Evolutionary conservation across 78 protist genomes (phyloP).

Genomic region (Dictyostelium intermedium): DNA sequence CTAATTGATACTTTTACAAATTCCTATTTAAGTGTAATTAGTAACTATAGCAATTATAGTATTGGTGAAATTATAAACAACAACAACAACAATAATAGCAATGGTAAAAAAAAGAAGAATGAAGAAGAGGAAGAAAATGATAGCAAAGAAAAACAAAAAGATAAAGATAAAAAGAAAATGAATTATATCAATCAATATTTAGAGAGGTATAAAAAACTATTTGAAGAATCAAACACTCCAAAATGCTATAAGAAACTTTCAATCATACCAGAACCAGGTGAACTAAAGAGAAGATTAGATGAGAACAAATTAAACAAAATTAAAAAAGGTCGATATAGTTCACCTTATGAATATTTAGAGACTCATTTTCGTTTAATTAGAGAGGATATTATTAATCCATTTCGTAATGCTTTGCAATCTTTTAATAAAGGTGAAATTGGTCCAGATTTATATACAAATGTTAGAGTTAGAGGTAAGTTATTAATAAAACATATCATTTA

Average conservation of each 20-base stretch:
- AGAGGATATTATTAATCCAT: conserved; percentile 62
- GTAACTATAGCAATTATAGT: not conserved
- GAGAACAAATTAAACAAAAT: not conserved
- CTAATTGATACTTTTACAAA: not conserved
- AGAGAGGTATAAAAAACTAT: not conserved
- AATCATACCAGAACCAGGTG: conserved; percentile 6
- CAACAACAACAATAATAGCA: not conserved
- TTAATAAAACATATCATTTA: too few relatives aligned
- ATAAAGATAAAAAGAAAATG: not conserved
- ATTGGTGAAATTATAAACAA: not conserved
- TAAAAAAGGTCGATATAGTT: not conserved
- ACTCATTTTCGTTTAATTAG: conserved; percentile 59
- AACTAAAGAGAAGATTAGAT: not conserved
- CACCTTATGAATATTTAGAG: conserved; percentile 53
- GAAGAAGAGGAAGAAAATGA: not conserved
- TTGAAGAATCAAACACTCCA: not conserved
- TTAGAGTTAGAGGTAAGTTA: not conserved
- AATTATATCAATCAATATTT: not conserved
- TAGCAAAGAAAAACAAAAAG: not conserved
- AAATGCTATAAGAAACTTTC: conserved; percentile 1
- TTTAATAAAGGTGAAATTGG: not conserved
- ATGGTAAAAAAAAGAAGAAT: not conserved
- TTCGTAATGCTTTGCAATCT: conserved; percentile 19
- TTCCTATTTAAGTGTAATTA: not conserved
- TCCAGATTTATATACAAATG: conserved; percentile 7